These are phyloP conservation scores for Esteya vermicola DNA, from an alignment of 2,329 filamentous ascomycete genomes.

Conservation along the genomic window DNA sequence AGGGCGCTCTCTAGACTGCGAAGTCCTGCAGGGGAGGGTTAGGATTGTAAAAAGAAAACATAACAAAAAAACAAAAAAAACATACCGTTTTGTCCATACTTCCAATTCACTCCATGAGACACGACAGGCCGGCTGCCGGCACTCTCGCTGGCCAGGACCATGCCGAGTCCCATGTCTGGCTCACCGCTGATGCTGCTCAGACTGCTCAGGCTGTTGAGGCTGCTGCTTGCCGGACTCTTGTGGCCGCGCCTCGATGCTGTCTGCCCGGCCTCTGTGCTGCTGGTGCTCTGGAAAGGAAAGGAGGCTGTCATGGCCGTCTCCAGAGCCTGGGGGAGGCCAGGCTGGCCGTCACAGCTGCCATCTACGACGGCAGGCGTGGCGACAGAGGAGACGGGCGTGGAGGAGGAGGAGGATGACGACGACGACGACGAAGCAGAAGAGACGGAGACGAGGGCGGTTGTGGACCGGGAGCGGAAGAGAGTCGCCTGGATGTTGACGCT, in stretches of 20 bases:
- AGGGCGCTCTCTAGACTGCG: conserved; percentile 9
- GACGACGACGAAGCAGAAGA: not conserved
- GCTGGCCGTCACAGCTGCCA: not conserved
- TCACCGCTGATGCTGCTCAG: conserved; percentile 1
- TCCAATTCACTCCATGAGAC: conserved; percentile 9
- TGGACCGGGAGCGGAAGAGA: conserved; percentile 5
- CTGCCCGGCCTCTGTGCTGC: not conserved
- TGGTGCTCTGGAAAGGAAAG: too few species aligned
- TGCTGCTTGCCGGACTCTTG: not conserved
- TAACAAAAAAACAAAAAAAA: not conserved
- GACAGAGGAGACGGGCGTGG: conserved; percentile 1
- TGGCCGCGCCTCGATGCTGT: not conserved
- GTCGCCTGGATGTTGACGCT: conserved; percentile 5
- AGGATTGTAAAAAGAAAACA: not conserved
- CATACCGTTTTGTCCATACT: conserved; percentile 10
- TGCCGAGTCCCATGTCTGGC: conserved; percentile 1
- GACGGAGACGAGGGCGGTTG: not conserved
- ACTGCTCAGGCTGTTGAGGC: too few species aligned
- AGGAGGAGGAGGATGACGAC: not conserved
- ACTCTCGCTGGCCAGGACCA: conserved; percentile 3
- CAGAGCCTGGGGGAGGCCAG: too few species aligned
- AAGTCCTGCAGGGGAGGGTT: conserved; percentile 3
- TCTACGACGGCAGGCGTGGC: conserved; percentile 1
- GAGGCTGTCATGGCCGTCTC: too few species aligned
- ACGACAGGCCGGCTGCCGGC: not conserved